Conservation (phyloP, 208 protist genomes). For the Sergeia podlipaevii region DNA sequence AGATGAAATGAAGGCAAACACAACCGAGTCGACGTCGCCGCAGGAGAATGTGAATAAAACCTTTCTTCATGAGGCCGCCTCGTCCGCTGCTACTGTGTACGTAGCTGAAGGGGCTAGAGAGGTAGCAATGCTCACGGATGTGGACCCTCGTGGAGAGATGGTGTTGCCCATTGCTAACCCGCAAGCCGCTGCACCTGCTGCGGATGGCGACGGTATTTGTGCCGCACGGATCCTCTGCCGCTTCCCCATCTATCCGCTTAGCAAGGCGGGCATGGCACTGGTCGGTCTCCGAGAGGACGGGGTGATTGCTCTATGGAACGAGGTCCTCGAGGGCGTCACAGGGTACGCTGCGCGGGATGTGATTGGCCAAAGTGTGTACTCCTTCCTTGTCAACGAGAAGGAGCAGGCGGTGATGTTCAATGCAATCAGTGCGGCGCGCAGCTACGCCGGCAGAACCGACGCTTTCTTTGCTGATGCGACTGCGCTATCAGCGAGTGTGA, state of each 20-base stretch:
- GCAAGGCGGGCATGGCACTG: slow-evolving; percentile 21
- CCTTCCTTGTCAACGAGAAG: slow-evolving; percentile 57
- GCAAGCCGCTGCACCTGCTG: slow-evolving; percentile 22
- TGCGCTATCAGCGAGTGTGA: not conserved
- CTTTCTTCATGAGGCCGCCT: not conserved
- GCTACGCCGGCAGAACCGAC: slow-evolving; percentile 63
- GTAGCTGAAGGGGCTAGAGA: not conserved
- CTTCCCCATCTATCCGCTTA: slow-evolving; percentile 34
- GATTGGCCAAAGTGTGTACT: slow-evolving; percentile 82
- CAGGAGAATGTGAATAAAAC: not conserved
- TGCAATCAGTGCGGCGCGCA: slow-evolving; percentile 45
- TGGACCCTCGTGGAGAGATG: slow-evolving; percentile 43
- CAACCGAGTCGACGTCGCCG: not conserved
- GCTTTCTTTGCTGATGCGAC: slow-evolving; percentile 25
- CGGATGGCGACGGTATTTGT: not conserved
- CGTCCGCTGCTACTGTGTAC: not conserved
- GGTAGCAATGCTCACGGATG: slow-evolving; percentile 15
- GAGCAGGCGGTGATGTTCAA: slow-evolving; percentile 73
- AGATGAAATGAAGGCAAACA: slow-evolving; percentile 1
- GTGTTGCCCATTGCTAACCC: slow-evolving; percentile 20
- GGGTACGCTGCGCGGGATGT: slow-evolving; percentile 62
- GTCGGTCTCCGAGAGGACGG: slow-evolving; percentile 82
- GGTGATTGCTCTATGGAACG: slow-evolving; percentile 72
- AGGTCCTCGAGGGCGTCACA: slow-evolving; percentile 49
- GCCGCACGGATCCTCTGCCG: slow-evolving; percentile 22